These are phyloP conservation scores for Pseudonitzschia delicatissima DNA, from an alignment of 108 stramenopile genomes.

Conservation along the genomic window DNA sequence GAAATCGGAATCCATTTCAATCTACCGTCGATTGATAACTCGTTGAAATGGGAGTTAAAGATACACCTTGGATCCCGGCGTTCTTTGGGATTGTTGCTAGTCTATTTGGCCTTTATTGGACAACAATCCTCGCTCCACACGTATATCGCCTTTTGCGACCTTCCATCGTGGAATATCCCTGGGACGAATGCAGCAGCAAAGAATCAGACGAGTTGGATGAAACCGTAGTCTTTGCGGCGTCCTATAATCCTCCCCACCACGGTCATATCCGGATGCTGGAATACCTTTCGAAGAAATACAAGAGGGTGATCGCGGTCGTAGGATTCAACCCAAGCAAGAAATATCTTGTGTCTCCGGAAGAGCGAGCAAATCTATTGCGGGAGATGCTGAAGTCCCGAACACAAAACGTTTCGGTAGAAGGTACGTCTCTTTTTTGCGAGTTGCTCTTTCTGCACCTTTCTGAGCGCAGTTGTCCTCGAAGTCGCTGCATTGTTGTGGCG, in stretches of 20 bases:
- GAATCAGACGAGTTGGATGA: conserved; percentile 28
- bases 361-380: conserved; percentile 55
- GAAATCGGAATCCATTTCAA: too few relatives aligned
- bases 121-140: conserved; percentile 4
- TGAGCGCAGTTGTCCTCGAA: neutral
- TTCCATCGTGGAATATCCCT: conserved; percentile 30
- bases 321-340: conserved; percentile 79
- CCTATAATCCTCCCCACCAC: conserved; percentile 84
- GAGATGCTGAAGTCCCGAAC: conserved; percentile 19
- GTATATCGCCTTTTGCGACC: conserved; percentile 30
- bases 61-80: too few relatives aligned
- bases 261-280: conserved; percentile 81
- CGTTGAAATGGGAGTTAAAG: too few relatives aligned
- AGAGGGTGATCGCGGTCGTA: conserved; percentile 68
- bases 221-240: conserved; percentile 74
- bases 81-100: too few relatives aligned
- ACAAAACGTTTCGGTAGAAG: conserved; percentile 66
- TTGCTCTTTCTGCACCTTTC: neutral
- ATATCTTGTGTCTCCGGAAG: conserved; percentile 68
- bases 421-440: conserved; percentile 24
- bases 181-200: conserved; percentile 16
- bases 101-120: too few relatives aligned
- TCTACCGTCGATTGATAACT: too few relatives aligned
- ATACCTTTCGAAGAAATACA: conserved; percentile 66
- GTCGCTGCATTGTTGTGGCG: too few relatives aligned